phyloP scores from a whole-genome alignment of 768 basidiomycete genomes.

The Naganishia randhawae region DNA sequence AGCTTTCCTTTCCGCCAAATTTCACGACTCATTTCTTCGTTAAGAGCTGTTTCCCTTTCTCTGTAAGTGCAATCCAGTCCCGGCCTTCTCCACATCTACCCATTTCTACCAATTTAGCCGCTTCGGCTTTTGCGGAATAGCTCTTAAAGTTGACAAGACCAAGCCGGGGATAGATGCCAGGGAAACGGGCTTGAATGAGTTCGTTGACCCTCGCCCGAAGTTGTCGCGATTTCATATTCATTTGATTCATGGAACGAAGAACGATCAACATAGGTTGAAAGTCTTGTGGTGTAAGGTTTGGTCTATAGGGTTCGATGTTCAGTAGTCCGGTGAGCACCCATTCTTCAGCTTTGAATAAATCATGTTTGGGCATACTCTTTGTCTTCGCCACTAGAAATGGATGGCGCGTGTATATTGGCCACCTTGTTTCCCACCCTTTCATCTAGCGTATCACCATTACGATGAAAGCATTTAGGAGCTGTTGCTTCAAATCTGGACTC shows the following conservation, averaged over 20 bases:
- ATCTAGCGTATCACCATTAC: background rate
- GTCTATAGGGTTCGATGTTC: background rate
- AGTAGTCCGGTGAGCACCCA: background rate
- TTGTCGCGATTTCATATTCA: background rate
- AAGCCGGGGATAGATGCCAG: constrained; percentile 12
- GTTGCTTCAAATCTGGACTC: too few relatives aligned
- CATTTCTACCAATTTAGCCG: constrained; percentile 3
- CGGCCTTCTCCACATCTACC: background rate
- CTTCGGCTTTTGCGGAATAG: background rate
- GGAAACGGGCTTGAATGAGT: constrained; percentile 12
- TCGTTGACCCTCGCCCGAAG: constrained; percentile 11
- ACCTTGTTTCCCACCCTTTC: background rate
- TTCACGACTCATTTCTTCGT: background rate
- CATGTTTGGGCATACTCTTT: background rate
- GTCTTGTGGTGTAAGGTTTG: constrained; percentile 6
- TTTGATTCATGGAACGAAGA: background rate
- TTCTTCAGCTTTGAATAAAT: background rate
- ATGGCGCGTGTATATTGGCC: background rate
- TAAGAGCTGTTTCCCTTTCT: background rate
- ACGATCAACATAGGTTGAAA: constrained; percentile 16
- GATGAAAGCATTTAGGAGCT: background rate
- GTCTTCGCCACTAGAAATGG: background rate
- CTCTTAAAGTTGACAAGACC: constrained; percentile 13
- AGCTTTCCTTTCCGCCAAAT: background rate
- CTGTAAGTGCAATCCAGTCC: constrained; percentile 19